Evolutionary conservation across 2,329 filamentous ascomycete genomes (phyloP).

Genomic region (Stemphylium lycopersici): DNA sequence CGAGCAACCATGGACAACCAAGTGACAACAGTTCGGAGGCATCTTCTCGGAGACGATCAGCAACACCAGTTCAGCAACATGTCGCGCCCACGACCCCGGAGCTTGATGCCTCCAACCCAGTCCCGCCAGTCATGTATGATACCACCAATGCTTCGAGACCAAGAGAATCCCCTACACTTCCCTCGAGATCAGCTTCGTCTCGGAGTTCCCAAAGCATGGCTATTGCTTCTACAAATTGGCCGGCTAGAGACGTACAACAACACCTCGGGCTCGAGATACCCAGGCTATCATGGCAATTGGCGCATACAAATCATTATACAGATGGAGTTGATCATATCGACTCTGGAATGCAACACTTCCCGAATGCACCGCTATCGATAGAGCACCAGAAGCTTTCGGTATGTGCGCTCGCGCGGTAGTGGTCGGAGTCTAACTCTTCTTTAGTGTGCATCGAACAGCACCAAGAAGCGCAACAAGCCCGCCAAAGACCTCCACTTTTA

Average conservation of each 20-base stretch:
- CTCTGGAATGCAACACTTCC: constrained; percentile 29
- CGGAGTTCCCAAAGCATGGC: neutral
- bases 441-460: constrained; percentile 31
- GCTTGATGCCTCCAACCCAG: constrained; percentile 22
- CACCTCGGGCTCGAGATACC: constrained; percentile 16
- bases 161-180: constrained; percentile 20
- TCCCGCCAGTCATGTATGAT: constrained; percentile 25
- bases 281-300: constrained; percentile 26
- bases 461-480: constrained; percentile 31
- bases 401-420: constrained; percentile 14
- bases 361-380: constrained; percentile 24
- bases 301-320: constrained; percentile 12
- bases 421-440: constrained; percentile 14
- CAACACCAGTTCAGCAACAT: constrained; percentile 30
- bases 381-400: constrained; percentile 30
- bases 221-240: constrained; percentile 11
- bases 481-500: constrained; percentile 26
- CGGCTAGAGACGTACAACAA: constrained; percentile 8
- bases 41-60: constrained; percentile 32
- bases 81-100: constrained; percentile 27
- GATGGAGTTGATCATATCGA: constrained; percentile 27
- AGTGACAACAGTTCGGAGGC: constrained; percentile 38
- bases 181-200: constrained; percentile 10
- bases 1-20: constrained; percentile 28
- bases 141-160: constrained; percentile 14